Evolutionary conservation across 352 stramenopile species (phyloP).

Genomic region (Phytopythium ostracodes): DNA sequence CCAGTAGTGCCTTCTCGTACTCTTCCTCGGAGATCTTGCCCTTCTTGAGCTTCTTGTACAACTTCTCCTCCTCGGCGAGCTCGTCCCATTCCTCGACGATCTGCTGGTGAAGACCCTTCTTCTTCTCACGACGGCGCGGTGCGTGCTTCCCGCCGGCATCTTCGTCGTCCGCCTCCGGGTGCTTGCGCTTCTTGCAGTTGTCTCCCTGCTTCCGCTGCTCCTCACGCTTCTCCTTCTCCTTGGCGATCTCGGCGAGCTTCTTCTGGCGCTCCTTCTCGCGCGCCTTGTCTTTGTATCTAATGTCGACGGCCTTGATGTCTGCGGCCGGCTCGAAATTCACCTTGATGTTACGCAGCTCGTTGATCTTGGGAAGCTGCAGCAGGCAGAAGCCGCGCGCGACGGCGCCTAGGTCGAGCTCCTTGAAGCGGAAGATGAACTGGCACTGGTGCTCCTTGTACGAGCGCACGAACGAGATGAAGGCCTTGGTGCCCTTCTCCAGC

Average conservation of each 20-base stretch:
- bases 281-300: conserved; percentile 95
- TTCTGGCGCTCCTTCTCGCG: conserved; percentile 97
- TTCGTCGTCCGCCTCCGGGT: conserved; percentile 47
- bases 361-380: conserved; percentile 84
- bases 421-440: conserved; percentile 98
- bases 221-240: conserved; percentile 68
- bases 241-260: conserved; percentile 79
- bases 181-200: conserved; percentile 59
- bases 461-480: conserved; percentile 98
- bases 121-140: conserved; percentile 89
- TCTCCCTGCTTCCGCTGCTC: conserved; percentile 47
- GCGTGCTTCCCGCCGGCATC: conserved; percentile 65
- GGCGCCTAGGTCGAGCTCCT: conserved; percentile 93
- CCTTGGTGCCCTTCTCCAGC: conserved; percentile 98
- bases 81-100: conserved; percentile 99
- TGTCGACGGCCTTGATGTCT: conserved; percentile 89
- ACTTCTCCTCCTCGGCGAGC: conserved; percentile 95
- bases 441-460: conserved; percentile 99
- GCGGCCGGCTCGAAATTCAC: conserved; percentile 82
- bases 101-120: conserved; percentile 94
- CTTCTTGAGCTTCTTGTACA: conserved; percentile 97
- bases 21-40: conserved; percentile 97
- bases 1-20: conserved; percentile 81
- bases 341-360: conserved; percentile 74
- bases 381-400: conserved; percentile 87